Evolutionary conservation across 345 rosid genomes (phyloP), one percentile per base, ranked within the genome.

Genomic region (Sonneratia alba): DNA sequence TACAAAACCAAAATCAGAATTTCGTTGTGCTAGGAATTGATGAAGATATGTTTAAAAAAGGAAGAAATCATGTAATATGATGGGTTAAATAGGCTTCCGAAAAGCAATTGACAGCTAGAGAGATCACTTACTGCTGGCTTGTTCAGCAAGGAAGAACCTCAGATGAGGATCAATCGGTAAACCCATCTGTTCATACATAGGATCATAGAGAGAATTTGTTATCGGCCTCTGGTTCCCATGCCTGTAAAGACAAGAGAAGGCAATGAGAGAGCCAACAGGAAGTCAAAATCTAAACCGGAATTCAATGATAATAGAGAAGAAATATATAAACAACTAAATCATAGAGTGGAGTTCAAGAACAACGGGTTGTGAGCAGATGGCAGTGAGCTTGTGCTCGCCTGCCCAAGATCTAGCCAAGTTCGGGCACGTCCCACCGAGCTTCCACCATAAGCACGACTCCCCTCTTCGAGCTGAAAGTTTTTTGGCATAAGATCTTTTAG

Each of bases 121-220:
- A 10, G 64, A 22, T n/a, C 1, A 59, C 36, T 59, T 21, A 59
- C 64, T 22, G 8, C 64, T 24, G 14, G 64, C 36, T 24, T 68
- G 55, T 16, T 47, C 38, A 1, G 73, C 64, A 21, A 71, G 67
- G 48, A 71, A 71, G 10, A 71, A n/a, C 65, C 73, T 59, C 37
- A 71, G 67, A 32, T 71, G 73, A 37, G 73, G 73, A 71, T 71
- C 73, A 45, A 71, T 45, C 1, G 73, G 73, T 15, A 71, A 62
- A 16, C 73, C 67, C 67, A 71, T 40, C 15, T 45, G 21, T 61
- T 71, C 56, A 27, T 71, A 71, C n/a, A 40, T 59, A 3, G 73
- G 73, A 19, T 71, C 56, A 15, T 59, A 71, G 37, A 71, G 43
- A 8, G 73, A 38, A 48, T 71, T 71, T 19, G 15, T 45, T 6